phyloP scores from a whole-genome alignment of 768 basidiomycete species.

The Omphalotus guepiniiformis region DNA sequence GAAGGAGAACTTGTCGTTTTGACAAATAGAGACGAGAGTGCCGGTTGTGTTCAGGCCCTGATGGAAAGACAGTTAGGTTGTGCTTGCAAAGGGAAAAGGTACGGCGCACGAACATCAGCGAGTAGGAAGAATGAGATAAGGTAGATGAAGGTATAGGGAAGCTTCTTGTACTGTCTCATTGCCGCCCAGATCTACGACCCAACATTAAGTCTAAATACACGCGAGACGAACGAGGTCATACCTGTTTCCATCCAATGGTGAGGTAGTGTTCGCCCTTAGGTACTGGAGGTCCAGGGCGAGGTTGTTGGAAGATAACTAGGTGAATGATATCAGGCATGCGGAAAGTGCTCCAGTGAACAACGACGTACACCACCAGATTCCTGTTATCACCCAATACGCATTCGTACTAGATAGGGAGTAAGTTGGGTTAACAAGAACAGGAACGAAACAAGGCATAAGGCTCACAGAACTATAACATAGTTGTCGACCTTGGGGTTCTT shows the following conservation, averaged over 20 bases:
- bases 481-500: conserved; percentile 65
- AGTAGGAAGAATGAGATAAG: conserved; percentile 75
- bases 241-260: conserved; percentile 86
- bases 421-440: background rate
- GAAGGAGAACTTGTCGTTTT: conserved; percentile 77
- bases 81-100: background rate
- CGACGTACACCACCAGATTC: conserved; percentile 84
- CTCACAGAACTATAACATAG: conserved; percentile 67
- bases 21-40: conserved; percentile 70
- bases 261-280: conserved; percentile 75
- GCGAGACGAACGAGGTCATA: conserved; percentile 19
- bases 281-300: conserved; percentile 75
- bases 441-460: background rate
- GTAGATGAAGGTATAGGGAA: conserved; percentile 82
- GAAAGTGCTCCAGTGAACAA: background rate
- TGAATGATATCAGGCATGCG: background rate
- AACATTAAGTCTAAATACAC: background rate
- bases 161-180: conserved; percentile 66
- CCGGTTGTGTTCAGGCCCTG: conserved; percentile 81
- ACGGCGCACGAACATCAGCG: conserved; percentile 60
- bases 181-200: conserved; percentile 67
- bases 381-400: conserved; percentile 71
- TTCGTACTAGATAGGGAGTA: conserved; percentile 44
- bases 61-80: background rate
- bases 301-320: conserved; percentile 77